Conservation (phyloP, 139 green algal genomes). For the Protoeuglena noctilucae region DNA sequence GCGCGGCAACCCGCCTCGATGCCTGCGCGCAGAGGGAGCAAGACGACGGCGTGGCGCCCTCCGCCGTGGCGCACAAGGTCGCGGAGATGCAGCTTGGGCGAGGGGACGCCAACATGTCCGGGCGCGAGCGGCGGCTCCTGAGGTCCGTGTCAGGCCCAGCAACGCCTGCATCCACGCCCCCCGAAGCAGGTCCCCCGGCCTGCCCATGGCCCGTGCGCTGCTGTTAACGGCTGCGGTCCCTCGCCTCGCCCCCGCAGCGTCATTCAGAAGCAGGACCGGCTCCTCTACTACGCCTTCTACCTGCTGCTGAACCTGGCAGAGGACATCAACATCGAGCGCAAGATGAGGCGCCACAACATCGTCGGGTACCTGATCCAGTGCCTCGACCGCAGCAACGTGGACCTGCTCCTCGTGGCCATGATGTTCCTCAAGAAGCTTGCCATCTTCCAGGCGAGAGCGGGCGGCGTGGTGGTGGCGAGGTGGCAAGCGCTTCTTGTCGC, state of each 20-base stretch:
- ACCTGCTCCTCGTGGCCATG: conserved; percentile 62
- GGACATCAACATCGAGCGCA: conserved; percentile 54
- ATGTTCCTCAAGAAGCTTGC: conserved; percentile 71
- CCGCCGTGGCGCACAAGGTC: conserved; percentile 33
- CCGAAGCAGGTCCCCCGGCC: too few relatives aligned
- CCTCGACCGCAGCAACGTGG: conserved; percentile 50
- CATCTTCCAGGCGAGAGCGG: conserved; percentile 31
- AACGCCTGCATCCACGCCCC: too few relatives aligned
- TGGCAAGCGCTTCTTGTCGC: too few relatives aligned
- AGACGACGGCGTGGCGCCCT: conserved; percentile 31
- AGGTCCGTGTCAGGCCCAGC: too few relatives aligned
- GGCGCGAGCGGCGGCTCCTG: conserved; percentile 34
- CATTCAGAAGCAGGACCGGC: conserved; percentile 53
- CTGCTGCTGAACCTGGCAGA: conserved; percentile 74
- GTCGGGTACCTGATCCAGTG: conserved; percentile 54
- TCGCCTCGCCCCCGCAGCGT: too few relatives aligned
- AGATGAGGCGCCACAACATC: conserved; percentile 69
- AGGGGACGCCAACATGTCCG: not conserved
- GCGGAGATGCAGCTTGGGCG: conserved; percentile 20
- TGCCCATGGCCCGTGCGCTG: too few relatives aligned
- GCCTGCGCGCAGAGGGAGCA: conserved; percentile 31
- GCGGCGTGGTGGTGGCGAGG: too few relatives aligned
- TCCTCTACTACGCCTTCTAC: conserved; percentile 54
- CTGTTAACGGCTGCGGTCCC: too few relatives aligned
- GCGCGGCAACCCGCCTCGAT: too few relatives aligned